Evolutionary conservation across 495 filamentous ascomycete genomes (phyloP).

Genomic region (Aspergillus saccharolyticus): DNA sequence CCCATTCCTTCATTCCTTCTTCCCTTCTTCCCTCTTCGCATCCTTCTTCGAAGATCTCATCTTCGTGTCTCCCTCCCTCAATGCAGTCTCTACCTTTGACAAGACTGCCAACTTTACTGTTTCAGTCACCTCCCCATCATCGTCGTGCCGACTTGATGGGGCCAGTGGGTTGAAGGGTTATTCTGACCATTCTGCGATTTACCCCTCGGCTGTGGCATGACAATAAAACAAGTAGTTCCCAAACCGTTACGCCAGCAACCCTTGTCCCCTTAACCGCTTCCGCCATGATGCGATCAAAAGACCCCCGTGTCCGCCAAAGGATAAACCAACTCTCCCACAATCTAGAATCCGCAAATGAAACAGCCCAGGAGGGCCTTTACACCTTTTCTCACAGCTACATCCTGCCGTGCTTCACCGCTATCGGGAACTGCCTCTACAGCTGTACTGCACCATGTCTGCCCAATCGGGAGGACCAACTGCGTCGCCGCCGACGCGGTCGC

Average conservation of each 20-base stretch:
- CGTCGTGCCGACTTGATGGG: conserved; percentile 9
- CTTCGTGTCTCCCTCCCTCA: background rate
- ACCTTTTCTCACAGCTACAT: conserved; percentile 82
- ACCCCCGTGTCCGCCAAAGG: conserved; percentile 88
- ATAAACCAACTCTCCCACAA: conserved; percentile 92
- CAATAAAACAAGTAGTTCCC: background rate
- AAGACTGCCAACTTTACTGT: background rate
- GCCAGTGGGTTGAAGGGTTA: conserved; percentile 7
- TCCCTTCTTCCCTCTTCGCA: background rate
- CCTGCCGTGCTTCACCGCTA: conserved; percentile 66
- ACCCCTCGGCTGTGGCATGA: background rate
- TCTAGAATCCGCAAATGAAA: conserved; percentile 86
- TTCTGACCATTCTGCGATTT: conserved; percentile 2
- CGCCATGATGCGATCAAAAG: conserved; percentile 61
- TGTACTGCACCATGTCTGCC: conserved; percentile 72
- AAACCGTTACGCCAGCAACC: background rate
- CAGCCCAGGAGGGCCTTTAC: conserved; percentile 83
- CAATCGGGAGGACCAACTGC: conserved; percentile 65
- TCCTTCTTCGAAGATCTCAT: background rate
- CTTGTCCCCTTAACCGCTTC: background rate
- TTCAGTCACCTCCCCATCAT: background rate
- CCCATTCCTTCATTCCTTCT: background rate
- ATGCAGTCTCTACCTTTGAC: background rate
- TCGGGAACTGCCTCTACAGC: conserved; percentile 59
- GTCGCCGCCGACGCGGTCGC: conserved; percentile 60